These are phyloP conservation scores for Astrephomene gubernaculifera DNA, from an alignment of 139 green algal species.

Conservation along the genomic window DNA sequence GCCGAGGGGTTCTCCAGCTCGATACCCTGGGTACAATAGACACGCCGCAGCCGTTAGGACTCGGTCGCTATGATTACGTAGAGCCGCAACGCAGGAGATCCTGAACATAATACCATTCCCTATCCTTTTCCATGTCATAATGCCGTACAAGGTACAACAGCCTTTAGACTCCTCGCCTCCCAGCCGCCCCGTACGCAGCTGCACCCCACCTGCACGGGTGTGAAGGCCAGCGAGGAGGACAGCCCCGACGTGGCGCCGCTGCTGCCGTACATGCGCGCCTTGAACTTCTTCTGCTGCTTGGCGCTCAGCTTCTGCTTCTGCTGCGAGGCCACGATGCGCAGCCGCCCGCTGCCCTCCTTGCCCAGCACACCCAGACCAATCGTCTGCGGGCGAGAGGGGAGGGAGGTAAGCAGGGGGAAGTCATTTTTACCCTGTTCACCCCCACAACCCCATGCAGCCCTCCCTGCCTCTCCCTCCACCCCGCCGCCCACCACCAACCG, in stretches of 20 bases:
- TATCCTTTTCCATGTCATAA: too few relatives aligned
- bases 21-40: slow-evolving; percentile 92
- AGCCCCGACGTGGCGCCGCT: slow-evolving; percentile 78
- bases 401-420: too few relatives aligned
- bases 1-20: slow-evolving; percentile 88
- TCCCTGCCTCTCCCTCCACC: background rate
- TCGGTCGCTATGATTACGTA: too few relatives aligned
- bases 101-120: too few relatives aligned
- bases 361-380: slow-evolving; percentile 91
- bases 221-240: slow-evolving; percentile 94
- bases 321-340: slow-evolving; percentile 80
- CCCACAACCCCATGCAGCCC: background rate
- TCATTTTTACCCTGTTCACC: too few relatives aligned
- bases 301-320: slow-evolving; percentile 87
- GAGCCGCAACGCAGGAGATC: too few relatives aligned
- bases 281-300: slow-evolving; percentile 83
- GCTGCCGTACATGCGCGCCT: slow-evolving; percentile 56
- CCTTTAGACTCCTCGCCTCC: too few relatives aligned
- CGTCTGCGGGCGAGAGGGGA: too few relatives aligned
- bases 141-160: too few relatives aligned
- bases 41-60: too few relatives aligned
- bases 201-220: slow-evolving; percentile 94
- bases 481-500: too few relatives aligned
- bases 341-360: slow-evolving; percentile 84
- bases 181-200: too few relatives aligned